Evolutionary conservation across 164 flowering plant species (phyloP), one percentile per base, ranked within the genome.

Genomic region (Vitis rotundifolia): DNA sequence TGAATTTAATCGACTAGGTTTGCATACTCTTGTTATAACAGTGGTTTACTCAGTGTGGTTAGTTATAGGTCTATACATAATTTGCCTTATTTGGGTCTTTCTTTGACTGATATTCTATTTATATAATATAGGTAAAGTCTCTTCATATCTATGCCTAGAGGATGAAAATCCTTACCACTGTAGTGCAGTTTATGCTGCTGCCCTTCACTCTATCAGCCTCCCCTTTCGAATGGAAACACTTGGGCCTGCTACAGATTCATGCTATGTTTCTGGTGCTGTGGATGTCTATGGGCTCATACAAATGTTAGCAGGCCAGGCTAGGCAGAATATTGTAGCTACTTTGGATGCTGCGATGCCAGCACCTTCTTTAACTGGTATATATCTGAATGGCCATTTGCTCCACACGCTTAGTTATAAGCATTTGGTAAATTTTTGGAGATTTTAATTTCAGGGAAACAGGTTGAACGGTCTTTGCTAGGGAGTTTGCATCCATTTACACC

Each of bases 171-270:
- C 86, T 51, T 96, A 91, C 73, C 92, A 90, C 74, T 65, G 85
- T 68, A 91, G 98, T 84, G 97, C 98, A 48, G 85, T 91, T 57
- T 95, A 91, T 83, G 99, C 97, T 64, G 89, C 99, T 73, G 95
- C 97, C 0, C 70, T 95, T 51, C 93, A 93, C 72, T 88, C 99
- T 52, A 68, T 80, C n/a, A 82, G 79, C 70, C 84, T 91, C 52
- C 98, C 99, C 63, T 86, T 91, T 68, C 81, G 89, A 64, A 89
- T 95, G 93, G 83, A 79, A 71, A 71, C 68, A 26, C 80, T 56
- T 60, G 87, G 92, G 6, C 86, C 94, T 1, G 59, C 81, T 68
- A 68, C 81, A 50, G 82, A 82, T 64, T 80, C 83, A 12, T 57
- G 55, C 28, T 66, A 64, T 74, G 69, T 73, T 61, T 77, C 81